Conservation (phyloP, 306 rosid genomes). For the Malus orientalis region DNA sequence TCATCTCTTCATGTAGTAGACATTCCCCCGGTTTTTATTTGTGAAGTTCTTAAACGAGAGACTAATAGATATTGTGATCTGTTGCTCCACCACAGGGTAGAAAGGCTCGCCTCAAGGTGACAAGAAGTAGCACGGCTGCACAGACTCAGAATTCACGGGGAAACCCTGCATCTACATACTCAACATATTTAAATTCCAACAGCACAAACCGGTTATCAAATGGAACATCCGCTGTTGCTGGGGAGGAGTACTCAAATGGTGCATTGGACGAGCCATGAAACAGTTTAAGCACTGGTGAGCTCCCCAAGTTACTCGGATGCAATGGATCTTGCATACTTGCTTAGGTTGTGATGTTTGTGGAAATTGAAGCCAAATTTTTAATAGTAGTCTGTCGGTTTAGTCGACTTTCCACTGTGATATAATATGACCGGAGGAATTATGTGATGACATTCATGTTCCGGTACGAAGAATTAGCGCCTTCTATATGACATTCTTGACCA, state of each 20-base stretch:
- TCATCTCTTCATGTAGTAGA: too few relatives aligned
- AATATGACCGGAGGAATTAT: neutral
- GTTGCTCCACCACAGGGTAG: conserved; percentile 61
- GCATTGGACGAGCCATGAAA: conserved; percentile 46
- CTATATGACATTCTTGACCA: neutral
- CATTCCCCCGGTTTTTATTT: too few relatives aligned
- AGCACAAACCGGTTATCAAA: conserved; percentile 53
- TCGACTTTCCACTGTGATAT: neutral
- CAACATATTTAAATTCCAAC: conserved; percentile 52
- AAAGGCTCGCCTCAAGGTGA: conserved; percentile 78
- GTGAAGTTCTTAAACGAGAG: neutral
- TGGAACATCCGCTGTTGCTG: conserved; percentile 54
- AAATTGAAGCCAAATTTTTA: neutral
- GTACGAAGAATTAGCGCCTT: neutral
- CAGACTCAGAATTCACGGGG: conserved; percentile 62
- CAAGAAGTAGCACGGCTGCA: conserved; percentile 45
- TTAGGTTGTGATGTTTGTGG: neutral
- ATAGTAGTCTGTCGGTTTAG: neutral
- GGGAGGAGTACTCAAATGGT: conserved; percentile 81
- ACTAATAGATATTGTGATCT: neutral
- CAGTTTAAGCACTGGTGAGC: neutral
- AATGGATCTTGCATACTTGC: neutral
- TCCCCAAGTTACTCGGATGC: neutral
- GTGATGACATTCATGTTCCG: neutral
- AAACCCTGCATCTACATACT: conserved; percentile 52